Evolutionary conservation across 2,329 filamentous ascomycete genomes (phyloP), one percentile per base, ranked within the genome.

Genomic region (Epichloe sylvatica): DNA sequence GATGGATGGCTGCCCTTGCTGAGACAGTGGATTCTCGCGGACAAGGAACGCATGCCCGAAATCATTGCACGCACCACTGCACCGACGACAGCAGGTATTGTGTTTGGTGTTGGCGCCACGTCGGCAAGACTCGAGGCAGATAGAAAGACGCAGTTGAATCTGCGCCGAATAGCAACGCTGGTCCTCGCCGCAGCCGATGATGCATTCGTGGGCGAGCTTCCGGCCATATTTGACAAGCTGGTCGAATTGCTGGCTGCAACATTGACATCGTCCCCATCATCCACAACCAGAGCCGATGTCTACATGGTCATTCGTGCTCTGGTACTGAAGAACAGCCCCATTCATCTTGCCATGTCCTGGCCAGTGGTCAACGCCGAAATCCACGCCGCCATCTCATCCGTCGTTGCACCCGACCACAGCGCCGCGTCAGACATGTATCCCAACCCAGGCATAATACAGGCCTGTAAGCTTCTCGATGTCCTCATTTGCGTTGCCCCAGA

Each of bases 61-160:
- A 71, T 96, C 4, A 68, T 97, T 8, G 74, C 78, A 37, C 83
- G 88, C 19, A 77, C 98, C 53, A 82, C 82, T 5, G 78, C 90
- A 4, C 92, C 92, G 5, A 88, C 90, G 1, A 91, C 90, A 13
- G 92, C 94, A 0, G 92, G 92, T 8, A 94, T 98, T 57, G 91
- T 98, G 63, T 98, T 98, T 60, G 92, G 92, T n/a, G 92, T 98
- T 0, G 94, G 94, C 11, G 92, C 92, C 6, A 89, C 87, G 21
- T 94, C 90, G 41, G 92, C 92, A 36, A 78, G 92, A 51, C 77
- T 94, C n/a, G 92, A 98, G 67, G 89, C 94, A 5, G 92, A 98
- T 65, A 83, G 90, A 51, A 92, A 84, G 67, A 89, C 90, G 1
- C 91, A 97, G 66, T 76, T 95, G 33, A 95, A 89, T 55, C 76